These are phyloP conservation scores for Penicillium sp. DNA, from an alignment of 2,329 filamentous ascomycete genomes.

Conservation along the genomic window DNA sequence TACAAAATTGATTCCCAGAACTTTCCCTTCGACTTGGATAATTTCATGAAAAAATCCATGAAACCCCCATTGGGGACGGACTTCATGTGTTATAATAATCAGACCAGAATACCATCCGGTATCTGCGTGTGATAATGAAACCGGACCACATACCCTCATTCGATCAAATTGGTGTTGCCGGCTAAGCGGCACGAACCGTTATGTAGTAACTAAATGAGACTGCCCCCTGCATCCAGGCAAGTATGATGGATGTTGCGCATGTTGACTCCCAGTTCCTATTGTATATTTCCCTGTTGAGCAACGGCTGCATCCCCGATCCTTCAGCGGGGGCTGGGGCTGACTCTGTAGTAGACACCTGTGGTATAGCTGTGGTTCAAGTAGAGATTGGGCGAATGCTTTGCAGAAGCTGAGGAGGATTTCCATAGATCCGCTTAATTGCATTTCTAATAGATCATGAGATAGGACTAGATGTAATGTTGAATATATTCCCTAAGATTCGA, in stretches of 20 bases:
- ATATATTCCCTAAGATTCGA: background rate
- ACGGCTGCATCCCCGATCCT: background rate
- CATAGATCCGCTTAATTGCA: background rate
- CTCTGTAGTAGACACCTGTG: background rate
- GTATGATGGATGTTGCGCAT: background rate
- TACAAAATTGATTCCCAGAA: no score
- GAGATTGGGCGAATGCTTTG: background rate
- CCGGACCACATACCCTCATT: background rate
- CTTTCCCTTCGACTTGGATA: no score
- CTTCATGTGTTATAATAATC: slow-evolving; percentile 1
- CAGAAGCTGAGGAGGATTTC: background rate
- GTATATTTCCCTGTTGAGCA: background rate
- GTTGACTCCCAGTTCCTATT: background rate
- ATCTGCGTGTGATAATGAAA: background rate
- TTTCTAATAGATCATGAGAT: background rate
- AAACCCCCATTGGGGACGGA: background rate
- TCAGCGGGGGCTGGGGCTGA: background rate
- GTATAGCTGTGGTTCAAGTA: background rate
- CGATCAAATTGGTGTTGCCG: background rate
- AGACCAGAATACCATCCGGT: background rate
- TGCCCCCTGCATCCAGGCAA: background rate
- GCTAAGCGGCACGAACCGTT: background rate
- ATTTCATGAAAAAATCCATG: no score
- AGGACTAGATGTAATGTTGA: background rate
- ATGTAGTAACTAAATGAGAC: background rate